Base-by-base conservation (phyloP, 176 grass and related monocot species). In the Avena eriantha region DNA sequence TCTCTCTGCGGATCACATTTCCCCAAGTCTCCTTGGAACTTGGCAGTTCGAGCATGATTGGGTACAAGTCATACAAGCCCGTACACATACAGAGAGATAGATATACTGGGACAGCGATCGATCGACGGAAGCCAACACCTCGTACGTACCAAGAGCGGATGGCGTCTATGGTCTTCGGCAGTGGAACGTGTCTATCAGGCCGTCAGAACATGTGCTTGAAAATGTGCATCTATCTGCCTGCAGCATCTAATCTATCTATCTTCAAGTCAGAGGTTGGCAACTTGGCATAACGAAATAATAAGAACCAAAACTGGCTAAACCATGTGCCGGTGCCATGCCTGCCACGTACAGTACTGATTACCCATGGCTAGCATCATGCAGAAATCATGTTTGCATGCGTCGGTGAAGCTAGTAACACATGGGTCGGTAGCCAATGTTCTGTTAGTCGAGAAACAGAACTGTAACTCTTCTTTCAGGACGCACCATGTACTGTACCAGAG, bases 271-370 rank as follows among this genome's bases (percentile, higher is more conserved):
- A 50, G 18, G 54, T 60, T 60, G 82, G 82, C 54, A 60, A 60
- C 41, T 76, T 76, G 71, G 6, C 71, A 65, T 64, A 18, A 84
- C n/a, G 13, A 29, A 63, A 33, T 55, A 63, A 33, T 55, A 84
- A 23, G 16, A 75, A 50, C 39, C 36, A 48, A 49, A 83, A 33
- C 82, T 61, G 55, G n/a, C 53, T 48, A 73, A 26, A 45, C 36
- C 36, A 10, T 73, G 48, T 0, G 13, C 24, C 12, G 4, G 24
- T 65, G 19, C 26, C 7, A 7, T 68, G 23, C 48, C 48, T 8
- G 61, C 31, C n/a, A 33, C 33, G 3, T 18, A n/a, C n/a, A n/a
- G n/a, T n/a, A 51, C 15, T 3, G 10, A 73, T 73, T 73, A 21
- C 11, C 36, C 39, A 33, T 49, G 24, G 5, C 5, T 1, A 13